These are phyloP conservation scores for Nymphaea thermarum DNA, from an alignment of 164 flowering plant genomes.

Conservation along the genomic window DNA sequence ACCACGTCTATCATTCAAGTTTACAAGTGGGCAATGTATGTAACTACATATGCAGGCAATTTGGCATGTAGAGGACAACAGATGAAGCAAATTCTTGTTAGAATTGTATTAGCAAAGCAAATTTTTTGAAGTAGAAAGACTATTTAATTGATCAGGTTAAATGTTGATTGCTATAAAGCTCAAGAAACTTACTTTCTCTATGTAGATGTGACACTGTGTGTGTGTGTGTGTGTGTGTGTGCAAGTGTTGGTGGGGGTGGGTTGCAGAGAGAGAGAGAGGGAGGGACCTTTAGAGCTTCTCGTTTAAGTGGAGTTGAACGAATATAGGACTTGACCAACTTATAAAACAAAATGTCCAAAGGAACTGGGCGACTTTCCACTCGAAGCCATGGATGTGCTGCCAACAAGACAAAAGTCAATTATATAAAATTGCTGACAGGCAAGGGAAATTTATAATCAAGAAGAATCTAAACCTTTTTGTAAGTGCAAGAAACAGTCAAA, in stretches of 20 bases:
- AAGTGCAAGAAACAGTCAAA: no score
- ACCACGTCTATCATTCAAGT: no score
- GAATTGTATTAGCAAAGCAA: no score
- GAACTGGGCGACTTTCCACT: slow-evolving; percentile 37
- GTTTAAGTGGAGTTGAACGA: slow-evolving; percentile 78
- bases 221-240: background rate
- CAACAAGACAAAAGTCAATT: background rate
- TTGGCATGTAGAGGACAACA: no score
- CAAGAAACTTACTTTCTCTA: no score
- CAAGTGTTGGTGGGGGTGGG: background rate
- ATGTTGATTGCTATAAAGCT: no score
- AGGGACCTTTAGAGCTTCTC: slow-evolving; percentile 77
- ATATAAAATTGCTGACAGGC: background rate
- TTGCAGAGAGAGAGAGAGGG: background rate
- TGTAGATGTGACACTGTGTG: background rate
- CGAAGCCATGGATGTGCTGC: slow-evolving; percentile 98
- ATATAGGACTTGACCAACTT: slow-evolving; percentile 82
- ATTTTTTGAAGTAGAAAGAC: no score
- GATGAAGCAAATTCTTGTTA: no score
- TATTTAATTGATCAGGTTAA: no score
- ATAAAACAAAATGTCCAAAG: slow-evolving; percentile 69
- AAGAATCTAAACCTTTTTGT: background rate
- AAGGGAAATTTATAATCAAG: background rate
- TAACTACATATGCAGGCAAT: no score
- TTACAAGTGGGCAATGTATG: no score